Percentiles rank a stretch among this genome's conserved stretches.
Conservation (phyloP, 2,329 filamentous ascomycete species). For the Alternaria solani region DNA sequence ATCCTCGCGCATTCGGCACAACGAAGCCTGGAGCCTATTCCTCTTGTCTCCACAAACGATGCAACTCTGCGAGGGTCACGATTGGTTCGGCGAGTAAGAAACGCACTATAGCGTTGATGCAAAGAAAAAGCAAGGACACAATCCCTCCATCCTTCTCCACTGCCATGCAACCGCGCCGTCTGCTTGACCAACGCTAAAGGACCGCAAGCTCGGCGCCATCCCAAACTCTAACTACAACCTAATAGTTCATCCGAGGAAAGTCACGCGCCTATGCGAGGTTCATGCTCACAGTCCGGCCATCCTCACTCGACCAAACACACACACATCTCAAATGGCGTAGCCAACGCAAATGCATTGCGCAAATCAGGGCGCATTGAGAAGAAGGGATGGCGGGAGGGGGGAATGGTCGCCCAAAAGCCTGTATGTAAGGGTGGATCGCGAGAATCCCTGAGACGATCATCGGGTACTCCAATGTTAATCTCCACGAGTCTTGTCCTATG, state of each 20-base stretch:
- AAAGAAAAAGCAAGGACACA: neutral
- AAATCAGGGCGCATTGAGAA: neutral
- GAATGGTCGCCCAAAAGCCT: neutral
- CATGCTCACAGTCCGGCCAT: neutral
- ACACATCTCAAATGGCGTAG: neutral
- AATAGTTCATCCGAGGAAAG: neutral
- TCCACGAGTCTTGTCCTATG: constrained; percentile 1
- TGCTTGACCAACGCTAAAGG: neutral
- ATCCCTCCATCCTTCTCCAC: neutral
- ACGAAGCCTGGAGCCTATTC: neutral
- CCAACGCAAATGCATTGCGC: neutral
- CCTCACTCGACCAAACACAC: neutral
- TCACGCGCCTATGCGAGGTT: neutral
- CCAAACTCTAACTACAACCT: constrained; percentile 3
- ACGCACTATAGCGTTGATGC: neutral
- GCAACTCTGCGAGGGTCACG: neutral
- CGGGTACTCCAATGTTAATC: constrained; percentile 6
- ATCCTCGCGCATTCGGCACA: neutral
- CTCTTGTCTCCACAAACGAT: neutral
- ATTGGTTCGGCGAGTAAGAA: constrained; percentile 1
- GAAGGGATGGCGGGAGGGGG: neutral
- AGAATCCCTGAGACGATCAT: constrained; percentile 1
- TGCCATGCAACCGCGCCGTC: neutral
- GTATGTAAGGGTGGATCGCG: neutral
- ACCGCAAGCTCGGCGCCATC: constrained; percentile 4